Evolutionary conservation across 2,329 filamentous ascomycete genomes (phyloP).

Genomic region (Xylariaceae sp.): DNA sequence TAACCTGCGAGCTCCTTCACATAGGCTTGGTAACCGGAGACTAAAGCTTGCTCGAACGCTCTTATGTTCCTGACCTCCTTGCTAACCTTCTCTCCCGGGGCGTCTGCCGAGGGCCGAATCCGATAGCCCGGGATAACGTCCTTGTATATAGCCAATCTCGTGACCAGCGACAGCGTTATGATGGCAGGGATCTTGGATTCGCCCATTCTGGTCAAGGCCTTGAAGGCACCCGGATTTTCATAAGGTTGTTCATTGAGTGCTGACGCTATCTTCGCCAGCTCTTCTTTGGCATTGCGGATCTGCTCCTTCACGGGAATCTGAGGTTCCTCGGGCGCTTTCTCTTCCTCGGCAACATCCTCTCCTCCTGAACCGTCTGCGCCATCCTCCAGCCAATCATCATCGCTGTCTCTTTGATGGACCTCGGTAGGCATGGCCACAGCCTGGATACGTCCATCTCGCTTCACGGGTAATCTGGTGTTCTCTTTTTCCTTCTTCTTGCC

Average conservation of each 20-base stretch:
- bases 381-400: constrained; percentile 59
- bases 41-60: constrained; percentile 79
- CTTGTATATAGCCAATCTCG: constrained; percentile 87
- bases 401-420: constrained; percentile 54
- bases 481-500: constrained; percentile 63
- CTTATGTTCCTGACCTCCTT: constrained; percentile 84
- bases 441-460: constrained; percentile 68
- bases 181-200: constrained; percentile 65
- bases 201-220: constrained; percentile 67
- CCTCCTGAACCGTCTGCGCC: constrained; percentile 48
- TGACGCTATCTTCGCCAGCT: constrained; percentile 75
- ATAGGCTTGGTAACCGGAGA: constrained; percentile 80
- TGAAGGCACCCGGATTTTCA: constrained; percentile 76
- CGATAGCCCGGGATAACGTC: constrained; percentile 95
- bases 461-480: constrained; percentile 74
- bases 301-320: constrained; percentile 70
- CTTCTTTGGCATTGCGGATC: constrained; percentile 82
- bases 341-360: constrained; percentile 33
- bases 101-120: constrained; percentile 76
- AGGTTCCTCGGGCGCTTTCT: constrained; percentile 42
- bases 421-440: constrained; percentile 51
- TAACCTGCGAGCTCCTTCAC: constrained; percentile 67
- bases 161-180: constrained; percentile 78
- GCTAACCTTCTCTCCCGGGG: constrained; percentile 72
- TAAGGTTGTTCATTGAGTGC: constrained; percentile 88